Evolutionary conservation across 805 yeast genomes (phyloP).

Genomic region (Brettanomyces naardenensis): DNA sequence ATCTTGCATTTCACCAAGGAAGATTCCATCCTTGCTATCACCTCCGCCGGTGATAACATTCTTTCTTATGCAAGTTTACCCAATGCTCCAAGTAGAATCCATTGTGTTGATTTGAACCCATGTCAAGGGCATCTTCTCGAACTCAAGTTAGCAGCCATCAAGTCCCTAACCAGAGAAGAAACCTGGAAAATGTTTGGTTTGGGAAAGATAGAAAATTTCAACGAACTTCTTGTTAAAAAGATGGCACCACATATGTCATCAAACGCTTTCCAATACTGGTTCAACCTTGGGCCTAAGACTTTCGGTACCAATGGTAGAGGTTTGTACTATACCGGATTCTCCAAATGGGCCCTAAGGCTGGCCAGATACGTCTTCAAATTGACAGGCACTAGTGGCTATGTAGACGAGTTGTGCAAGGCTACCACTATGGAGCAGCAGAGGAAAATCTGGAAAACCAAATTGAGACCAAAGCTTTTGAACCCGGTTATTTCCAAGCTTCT

Average conservation of each 20-base stretch:
- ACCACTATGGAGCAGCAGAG: constrained; percentile 55
- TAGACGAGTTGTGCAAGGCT: constrained; percentile 49
- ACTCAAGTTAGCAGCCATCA: constrained; percentile 66
- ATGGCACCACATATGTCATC: constrained; percentile 69
- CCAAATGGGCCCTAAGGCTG: constrained; percentile 77
- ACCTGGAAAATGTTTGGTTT: constrained; percentile 73
- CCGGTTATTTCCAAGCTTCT: constrained; percentile 59
- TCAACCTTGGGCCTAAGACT: constrained; percentile 49
- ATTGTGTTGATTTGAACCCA: constrained; percentile 82
- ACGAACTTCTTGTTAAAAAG: constrained; percentile 42
- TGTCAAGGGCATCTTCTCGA: constrained; percentile 75
- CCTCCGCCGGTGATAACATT: constrained; percentile 82
- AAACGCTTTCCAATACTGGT: constrained; percentile 78
- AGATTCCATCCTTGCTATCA: constrained; percentile 74
- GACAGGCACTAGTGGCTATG: constrained; percentile 43
- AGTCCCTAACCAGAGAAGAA: constrained; percentile 47
- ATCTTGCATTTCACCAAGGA: constrained; percentile 51
- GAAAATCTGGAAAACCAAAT: constrained; percentile 50
- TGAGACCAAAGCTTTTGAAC: constrained; percentile 65
- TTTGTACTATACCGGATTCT: constrained; percentile 73
- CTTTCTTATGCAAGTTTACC: constrained; percentile 66
- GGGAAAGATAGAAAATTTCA: constrained; percentile 52
- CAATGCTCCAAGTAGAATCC: constrained; percentile 67
- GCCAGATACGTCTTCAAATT: constrained; percentile 52
- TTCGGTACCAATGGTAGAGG: constrained; percentile 52